Base-by-base conservation (phyloP, 176 grass and related monocot genomes). In the Bolboschoenus planiculmis region DNA sequence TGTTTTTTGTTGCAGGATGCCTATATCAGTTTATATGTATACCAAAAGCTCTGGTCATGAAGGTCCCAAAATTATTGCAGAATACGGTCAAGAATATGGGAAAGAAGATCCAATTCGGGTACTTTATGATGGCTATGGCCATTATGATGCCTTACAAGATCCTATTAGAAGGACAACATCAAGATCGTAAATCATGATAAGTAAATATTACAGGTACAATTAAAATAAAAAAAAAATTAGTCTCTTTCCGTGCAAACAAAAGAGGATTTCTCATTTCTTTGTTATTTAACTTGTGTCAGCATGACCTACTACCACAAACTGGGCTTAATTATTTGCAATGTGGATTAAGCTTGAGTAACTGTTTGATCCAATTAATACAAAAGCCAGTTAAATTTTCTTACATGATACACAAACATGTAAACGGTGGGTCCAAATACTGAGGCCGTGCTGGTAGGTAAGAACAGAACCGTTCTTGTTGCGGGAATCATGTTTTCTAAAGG, bases 11-110 rank as follows among this genome's bases (percentile, higher is more conserved):
- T 84, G 60, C 89, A 99, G 92, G 84, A 99, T 95, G 96, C 91
- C 96, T 14, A 89, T 99, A 34, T 88, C 96, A 26, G 96, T 99
- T 71, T 93, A 91, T 87, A 99, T 95, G 91, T 72, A 90, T 29
- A 87, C 86, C n/a, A 88, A 86, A 23, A 63, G 84, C 33, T 77
- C 72, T 20, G 46, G 24, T 11, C 84, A 87, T 23, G 89, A 90
- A 71, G 75, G 56, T 44, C 93, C 87, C 10, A 91, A 89, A 76
- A 91, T 91, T 46, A 93, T 99, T 90, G 92, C 92, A 33, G 96
- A 99, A 78, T 95, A 99, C 36, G 96, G 96, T 15, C 96, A 99
- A 78, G 96, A 99, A 83, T 99, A 99, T 15, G 96, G 86, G 36
- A 99, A 89, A 70, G 96, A 99, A 55, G 56, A 95, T 81, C 96